Evolutionary conservation across 1,139 yeast genomes (phyloP).

Genomic region (Pichia sp.): DNA sequence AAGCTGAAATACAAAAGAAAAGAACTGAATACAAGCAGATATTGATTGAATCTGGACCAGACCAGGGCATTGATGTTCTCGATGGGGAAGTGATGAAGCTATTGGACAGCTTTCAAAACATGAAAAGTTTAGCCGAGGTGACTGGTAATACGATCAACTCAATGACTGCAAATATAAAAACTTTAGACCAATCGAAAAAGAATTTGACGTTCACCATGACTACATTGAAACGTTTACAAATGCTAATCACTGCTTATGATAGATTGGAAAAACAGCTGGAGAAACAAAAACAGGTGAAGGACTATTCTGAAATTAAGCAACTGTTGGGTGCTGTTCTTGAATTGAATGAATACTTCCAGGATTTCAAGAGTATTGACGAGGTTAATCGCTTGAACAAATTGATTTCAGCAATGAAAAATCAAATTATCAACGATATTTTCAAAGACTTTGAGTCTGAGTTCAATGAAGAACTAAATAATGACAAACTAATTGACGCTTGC

Average conservation of each 20-base stretch:
- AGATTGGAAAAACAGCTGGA: conserved; percentile 49
- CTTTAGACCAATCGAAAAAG: conserved; percentile 74
- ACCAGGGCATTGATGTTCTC: conserved; percentile 29
- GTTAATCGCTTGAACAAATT: conserved; percentile 65
- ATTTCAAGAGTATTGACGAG: conserved; percentile 80
- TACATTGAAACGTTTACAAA: conserved; percentile 78
- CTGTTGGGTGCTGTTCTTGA: conserved; percentile 76
- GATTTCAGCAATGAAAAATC: conserved; percentile 60
- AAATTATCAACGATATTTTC: conserved; percentile 68
- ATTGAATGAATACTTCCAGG: conserved; percentile 68
- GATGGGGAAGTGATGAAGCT: conserved; percentile 39
- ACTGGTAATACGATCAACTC: conserved; percentile 62
- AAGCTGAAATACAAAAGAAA: conserved; percentile 39
- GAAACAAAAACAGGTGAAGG: conserved; percentile 33
- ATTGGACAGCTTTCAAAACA: conserved; percentile 38
- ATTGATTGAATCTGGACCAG: conserved; percentile 12
- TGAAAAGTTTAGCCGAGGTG: conserved; percentile 45
- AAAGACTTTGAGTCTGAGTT: conserved; percentile 58
- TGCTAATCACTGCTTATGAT: conserved; percentile 75
- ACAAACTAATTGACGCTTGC: conserved; percentile 58
- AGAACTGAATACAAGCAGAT: conserved; percentile 31
- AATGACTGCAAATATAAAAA: conserved; percentile 75
- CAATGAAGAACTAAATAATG: conserved; percentile 30
- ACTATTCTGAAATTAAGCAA: conserved; percentile 64
- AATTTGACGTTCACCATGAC: conserved; percentile 83